Base-by-base conservation (phyloP, 768 basidiomycete genomes). In the Trametes villosa region DNA sequence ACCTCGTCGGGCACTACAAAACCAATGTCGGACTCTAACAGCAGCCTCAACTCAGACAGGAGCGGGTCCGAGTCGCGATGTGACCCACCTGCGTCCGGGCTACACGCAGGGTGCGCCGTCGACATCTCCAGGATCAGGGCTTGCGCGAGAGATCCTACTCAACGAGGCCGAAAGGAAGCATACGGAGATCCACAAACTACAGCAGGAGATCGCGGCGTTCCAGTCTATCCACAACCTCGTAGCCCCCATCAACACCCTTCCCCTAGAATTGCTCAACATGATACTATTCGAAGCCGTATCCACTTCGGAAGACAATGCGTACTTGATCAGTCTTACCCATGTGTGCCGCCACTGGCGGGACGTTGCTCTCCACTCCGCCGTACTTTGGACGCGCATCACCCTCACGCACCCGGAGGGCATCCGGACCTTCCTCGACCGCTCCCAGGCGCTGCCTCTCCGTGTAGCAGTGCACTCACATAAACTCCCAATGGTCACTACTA, bases 281-380 rank as follows among this genome's bases (percentile, higher is more conserved):
- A 42, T 48, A 4, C 33, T 54, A 38, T 42, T 54, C 20, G 11
- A 31, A 5, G 6, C 15, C 4, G 17, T 17, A 11, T 27, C 44
- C 36, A 7, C 34, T n/a, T n/a, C n/a, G 1, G 17, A 24, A 18
- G 41, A 40, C 22, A 27, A 9, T 5, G 47, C n/a, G n/a, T n/a
- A 60, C 27, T 15, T 60, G 4, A 7, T 41, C n/a, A 38, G n/a
- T 4, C 22, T 45, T 20, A 41, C 29, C 8, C 44, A 53, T 31
- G 47, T 49, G 1, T 60, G 59, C 38, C 15, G 29, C 17, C 30
- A 34, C 22, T 60, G 59, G 59, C 59, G 59, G 22, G 36, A 31
- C 7, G 30, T 54, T 8, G 53, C 52, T 0, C 22, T 42, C 22
- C 4, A 44, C 1, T 8, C 38, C 6, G 36, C 59, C 9, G 20